Evolutionary conservation across 495 filamentous ascomycete species (phyloP), one percentile per base, ranked within the genome.

Genomic region (Paragyromitra xinjiangensis): DNA sequence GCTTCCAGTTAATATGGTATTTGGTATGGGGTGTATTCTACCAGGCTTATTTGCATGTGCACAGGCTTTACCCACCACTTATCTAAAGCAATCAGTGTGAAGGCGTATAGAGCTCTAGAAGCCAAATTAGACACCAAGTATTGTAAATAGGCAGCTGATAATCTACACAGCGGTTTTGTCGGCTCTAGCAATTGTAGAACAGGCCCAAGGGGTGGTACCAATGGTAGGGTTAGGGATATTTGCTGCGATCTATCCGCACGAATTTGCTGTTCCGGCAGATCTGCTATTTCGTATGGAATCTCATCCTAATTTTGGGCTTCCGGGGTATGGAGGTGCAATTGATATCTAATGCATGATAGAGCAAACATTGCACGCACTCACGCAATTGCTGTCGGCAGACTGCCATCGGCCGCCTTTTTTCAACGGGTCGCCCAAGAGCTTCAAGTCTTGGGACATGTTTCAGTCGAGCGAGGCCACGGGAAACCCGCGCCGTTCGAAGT

Each of bases 401-500:
- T 40, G 59, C 56, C 29, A 29, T 56, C 50, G 50, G 50, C 50
- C 50, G 50, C n/a, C 50, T 34, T 56, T 24, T 42, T 63, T 24
- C 37, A 42, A 63, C 37, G 29, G 39, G 19, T 24, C 22, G 22
- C 26, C 22, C 55, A 5, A 16, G 8, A 16, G 37, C 29, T 26
- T 63, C 26, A 37, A 42, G 37, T 61, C 29, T 37, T 26, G 26
- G 22, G 55, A 63, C 59, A 44, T 42, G 59, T 19, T 14, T 63
- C 29, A 19, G 29, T n/a, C 14, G 34, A 34, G 8, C 51, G 51
- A 19, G 7, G 1, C 51, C 19, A 55, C 24, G 22, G 55, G 11
- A 61, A 61, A 39, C 34, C 58, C 34, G 37, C 58, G 34, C 58
- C 58, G 34, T 24, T 63, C 59, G 59, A 37, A n/a, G 59, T 63